phyloP scores from a whole-genome alignment of 345 rosid species.

The Lumnitzera racemosa region DNA sequence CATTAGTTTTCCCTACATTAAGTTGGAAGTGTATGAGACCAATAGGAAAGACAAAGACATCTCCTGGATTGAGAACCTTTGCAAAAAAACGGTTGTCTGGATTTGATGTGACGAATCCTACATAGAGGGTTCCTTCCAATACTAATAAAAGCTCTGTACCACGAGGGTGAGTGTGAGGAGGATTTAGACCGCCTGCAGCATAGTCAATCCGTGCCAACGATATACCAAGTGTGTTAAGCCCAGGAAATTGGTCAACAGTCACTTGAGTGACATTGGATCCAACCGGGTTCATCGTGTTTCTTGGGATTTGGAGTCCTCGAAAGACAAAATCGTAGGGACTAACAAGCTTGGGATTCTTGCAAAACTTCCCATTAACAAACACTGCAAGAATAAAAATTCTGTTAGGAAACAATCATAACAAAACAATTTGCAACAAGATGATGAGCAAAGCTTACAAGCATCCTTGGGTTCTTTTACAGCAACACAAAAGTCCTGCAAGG shows the following conservation, averaged over 20 bases:
- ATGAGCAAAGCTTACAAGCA: too few relatives aligned
- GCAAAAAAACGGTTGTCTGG: conserved; percentile 15
- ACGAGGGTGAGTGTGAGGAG: conserved; percentile 19
- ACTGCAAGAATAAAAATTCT: conserved; percentile 13
- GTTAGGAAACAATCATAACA: conserved; percentile 14
- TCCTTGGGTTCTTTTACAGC: too few relatives aligned
- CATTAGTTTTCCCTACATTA: conserved; percentile 11
- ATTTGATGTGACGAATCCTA: conserved; percentile 19
- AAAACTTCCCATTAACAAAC: conserved; percentile 19
- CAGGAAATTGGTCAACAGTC: conserved; percentile 5
- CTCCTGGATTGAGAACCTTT: conserved; percentile 13
- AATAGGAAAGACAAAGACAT: conserved; percentile 16
- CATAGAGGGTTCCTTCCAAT: conserved; percentile 10
- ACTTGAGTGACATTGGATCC: conserved; percentile 12
- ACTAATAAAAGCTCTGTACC: conserved; percentile 9
- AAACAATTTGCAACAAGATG: conserved; percentile 4
- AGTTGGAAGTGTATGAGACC: conserved; percentile 21
- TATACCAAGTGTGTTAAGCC: conserved; percentile 18
- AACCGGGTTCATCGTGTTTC: conserved; percentile 11
- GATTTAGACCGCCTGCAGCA: conserved; percentile 9
- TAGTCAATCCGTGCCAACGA: conserved; percentile 13
- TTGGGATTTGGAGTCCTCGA: conserved; percentile 2
- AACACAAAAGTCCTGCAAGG: too few relatives aligned
- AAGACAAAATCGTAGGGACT: conserved; percentile 10
- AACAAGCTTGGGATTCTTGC: conserved; percentile 12